Percentiles rank a stretch among this genome's conserved stretches.
phyloP scores from a whole-genome alignment of 176 grass and related monocot genomes.

The Bonia amplexicaulis region DNA sequence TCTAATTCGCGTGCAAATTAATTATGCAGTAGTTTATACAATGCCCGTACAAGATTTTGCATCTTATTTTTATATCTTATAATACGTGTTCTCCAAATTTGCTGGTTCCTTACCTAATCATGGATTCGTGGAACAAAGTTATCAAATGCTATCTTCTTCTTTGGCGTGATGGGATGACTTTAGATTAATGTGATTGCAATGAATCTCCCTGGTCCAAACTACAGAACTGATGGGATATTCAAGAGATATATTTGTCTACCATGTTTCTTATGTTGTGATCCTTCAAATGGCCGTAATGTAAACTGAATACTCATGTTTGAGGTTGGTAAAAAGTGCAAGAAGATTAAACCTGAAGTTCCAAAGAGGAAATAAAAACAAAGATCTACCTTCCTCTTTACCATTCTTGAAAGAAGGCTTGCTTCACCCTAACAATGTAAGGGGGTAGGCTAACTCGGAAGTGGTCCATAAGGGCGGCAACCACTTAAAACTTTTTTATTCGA shows the following conservation, averaged over 20 bases:
- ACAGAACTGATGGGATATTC: neutral
- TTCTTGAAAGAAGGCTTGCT: neutral
- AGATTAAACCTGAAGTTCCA: neutral
- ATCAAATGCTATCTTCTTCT: neutral
- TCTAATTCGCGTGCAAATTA: neutral
- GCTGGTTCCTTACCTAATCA: neutral
- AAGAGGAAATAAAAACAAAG: neutral
- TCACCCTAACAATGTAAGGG: neutral
- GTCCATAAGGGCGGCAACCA: constrained; percentile 7
- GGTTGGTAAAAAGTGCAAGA: constrained; percentile 5
- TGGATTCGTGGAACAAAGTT: neutral
- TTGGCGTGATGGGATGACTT: constrained; percentile 9
- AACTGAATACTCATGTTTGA: neutral
- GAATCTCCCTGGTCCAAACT: neutral
- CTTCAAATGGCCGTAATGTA: neutral
- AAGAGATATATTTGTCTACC: neutral
- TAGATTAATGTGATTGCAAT: neutral
- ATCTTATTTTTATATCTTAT: too few relatives aligned
- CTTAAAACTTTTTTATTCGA: neutral
- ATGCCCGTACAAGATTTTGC: neutral
- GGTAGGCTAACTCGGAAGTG: neutral
- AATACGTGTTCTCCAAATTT: neutral
- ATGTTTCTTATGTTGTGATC: neutral
- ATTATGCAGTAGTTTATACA: neutral
- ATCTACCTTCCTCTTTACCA: neutral